Evolutionary conservation across 169 alveolate species (phyloP).

Genomic region (Theileria sp.): DNA sequence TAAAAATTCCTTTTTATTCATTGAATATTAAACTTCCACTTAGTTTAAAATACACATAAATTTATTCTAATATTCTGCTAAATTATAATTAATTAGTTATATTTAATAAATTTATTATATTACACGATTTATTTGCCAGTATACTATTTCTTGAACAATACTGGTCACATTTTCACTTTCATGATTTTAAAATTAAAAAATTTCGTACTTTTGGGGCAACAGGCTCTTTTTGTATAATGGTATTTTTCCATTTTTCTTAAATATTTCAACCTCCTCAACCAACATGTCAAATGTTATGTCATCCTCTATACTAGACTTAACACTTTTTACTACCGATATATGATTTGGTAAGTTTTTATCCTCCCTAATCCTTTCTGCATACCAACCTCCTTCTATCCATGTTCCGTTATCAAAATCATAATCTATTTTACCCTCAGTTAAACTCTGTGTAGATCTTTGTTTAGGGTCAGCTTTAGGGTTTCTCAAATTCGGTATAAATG

Average conservation of each 20-base stretch:
- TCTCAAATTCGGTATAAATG: conserved; percentile 66
- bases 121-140: neutral
- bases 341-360: conserved; percentile 83
- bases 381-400: conserved; percentile 88
- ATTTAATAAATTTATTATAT: too few species aligned
- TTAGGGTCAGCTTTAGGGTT: conserved; percentile 1
- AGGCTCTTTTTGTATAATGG: conserved; percentile 60
- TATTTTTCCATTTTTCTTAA: conserved; percentile 52
- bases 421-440: conserved; percentile 51
- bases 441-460: neutral
- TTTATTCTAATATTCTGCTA: too few species aligned
- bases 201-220: conserved; percentile 45
- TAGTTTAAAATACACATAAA: too few species aligned
- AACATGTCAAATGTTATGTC: conserved; percentile 78
- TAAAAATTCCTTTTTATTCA: neutral
- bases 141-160: neutral
- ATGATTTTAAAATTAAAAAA: neutral
- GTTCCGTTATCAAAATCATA: conserved; percentile 77
- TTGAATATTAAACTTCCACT: neutral
- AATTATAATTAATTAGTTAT: too few species aligned
- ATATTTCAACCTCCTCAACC: conserved; percentile 66
- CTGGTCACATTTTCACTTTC: neutral
- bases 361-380: conserved; percentile 84
- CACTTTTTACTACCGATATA: conserved; percentile 73
- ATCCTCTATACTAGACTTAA: conserved; percentile 79